Conservation (phyloP, 2,329 filamentous ascomycete genomes). For the Stenocarpella maydis region DNA sequence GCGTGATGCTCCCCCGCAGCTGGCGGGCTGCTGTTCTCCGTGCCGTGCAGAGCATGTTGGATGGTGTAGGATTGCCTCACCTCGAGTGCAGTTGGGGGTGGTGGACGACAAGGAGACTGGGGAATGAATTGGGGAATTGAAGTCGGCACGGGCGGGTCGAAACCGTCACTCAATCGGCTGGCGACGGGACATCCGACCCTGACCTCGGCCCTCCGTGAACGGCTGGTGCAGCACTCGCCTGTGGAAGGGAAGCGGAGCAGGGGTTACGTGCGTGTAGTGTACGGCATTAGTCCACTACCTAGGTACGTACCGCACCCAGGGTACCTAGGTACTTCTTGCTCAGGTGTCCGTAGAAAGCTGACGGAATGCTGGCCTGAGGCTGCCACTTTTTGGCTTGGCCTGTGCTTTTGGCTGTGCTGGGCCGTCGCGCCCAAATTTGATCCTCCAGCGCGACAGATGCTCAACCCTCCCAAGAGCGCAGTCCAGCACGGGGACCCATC, state of each 20-base stretch:
- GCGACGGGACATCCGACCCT: conserved; percentile 28
- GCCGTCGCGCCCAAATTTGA: conserved; percentile 32
- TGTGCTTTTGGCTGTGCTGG: conserved; percentile 13
- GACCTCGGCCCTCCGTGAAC: conserved; percentile 27
- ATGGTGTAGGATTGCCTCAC: not conserved
- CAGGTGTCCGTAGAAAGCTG: too few species aligned
- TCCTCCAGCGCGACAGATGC: conserved; percentile 34
- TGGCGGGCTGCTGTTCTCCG: conserved; percentile 33
- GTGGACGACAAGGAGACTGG: not conserved
- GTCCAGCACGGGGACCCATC: conserved; percentile 33
- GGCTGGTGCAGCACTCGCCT: not conserved
- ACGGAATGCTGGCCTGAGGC: conserved; percentile 22
- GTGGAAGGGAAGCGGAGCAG: not conserved
- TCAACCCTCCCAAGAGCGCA: conserved; percentile 23
- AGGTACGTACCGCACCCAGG: not conserved
- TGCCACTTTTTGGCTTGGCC: conserved; percentile 30
- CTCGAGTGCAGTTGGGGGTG: conserved; percentile 1
- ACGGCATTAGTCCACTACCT: too few species aligned
- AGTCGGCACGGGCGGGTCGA: conserved; percentile 12
- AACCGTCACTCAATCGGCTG: conserved; percentile 32
- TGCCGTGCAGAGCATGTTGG: conserved; percentile 34
- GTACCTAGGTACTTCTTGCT: too few species aligned
- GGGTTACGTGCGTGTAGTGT: not conserved
- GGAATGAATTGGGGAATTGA: not conserved
- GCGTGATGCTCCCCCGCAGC: conserved; percentile 30